These are phyloP conservation scores for Coriolopsis trogii DNA, from an alignment of 1,284 basidiomycete genomes.

Conservation along the genomic window DNA sequence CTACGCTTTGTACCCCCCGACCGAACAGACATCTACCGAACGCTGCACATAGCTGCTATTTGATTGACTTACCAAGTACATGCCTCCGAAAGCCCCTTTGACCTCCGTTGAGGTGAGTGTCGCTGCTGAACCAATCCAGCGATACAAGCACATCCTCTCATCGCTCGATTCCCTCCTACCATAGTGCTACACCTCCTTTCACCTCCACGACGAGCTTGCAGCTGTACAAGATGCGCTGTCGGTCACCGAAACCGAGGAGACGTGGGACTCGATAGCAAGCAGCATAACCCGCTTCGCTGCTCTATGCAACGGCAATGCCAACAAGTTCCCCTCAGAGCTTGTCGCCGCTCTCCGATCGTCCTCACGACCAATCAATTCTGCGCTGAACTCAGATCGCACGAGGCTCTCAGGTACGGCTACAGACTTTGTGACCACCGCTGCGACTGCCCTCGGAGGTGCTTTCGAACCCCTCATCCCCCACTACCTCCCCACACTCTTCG, in stretches of 20 bases:
- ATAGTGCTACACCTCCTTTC: conserved; percentile 17
- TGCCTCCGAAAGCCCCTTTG: conserved; percentile 23
- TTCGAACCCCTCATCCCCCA: conserved; percentile 74
- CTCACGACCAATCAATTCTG: conserved; percentile 57
- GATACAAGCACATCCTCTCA: too few relatives aligned
- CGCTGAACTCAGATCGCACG: conserved; percentile 77
- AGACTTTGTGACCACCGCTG: conserved; percentile 62
- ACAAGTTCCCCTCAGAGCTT: conserved; percentile 59
- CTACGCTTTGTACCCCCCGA: neutral
- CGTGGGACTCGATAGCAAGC: conserved; percentile 77
- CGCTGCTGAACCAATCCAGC: neutral
- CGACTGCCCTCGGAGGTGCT: conserved; percentile 55
- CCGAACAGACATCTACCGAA: neutral
- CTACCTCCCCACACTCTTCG: conserved; percentile 71
- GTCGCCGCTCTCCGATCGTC: conserved; percentile 55
- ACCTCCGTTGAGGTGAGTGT: conserved; percentile 22
- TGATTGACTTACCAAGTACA: conserved; percentile 4
- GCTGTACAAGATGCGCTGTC: conserved; percentile 39
- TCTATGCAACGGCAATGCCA: conserved; percentile 62
- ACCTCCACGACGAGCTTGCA: conserved; percentile 17
- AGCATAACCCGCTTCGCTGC: conserved; percentile 54
- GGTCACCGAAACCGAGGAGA: conserved; percentile 78
- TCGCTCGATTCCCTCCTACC: neutral
- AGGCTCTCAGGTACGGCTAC: conserved; percentile 74
- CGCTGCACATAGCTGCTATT: neutral